Evolutionary conservation across 345 rosid genomes (phyloP).

Genomic region (Ceriops decandra): DNA sequence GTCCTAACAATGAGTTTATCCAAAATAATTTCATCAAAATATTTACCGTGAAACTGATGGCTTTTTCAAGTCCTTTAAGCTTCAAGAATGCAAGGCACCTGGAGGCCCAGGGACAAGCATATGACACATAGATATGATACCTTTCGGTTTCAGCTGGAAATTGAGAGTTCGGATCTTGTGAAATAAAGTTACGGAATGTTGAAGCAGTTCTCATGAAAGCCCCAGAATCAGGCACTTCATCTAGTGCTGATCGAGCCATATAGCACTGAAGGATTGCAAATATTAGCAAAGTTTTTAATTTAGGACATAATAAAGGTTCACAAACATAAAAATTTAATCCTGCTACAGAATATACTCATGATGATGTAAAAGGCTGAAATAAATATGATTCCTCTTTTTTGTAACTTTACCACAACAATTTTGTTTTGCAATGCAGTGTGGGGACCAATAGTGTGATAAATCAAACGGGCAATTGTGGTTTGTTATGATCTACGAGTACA

Average conservation of each 20-base stretch:
- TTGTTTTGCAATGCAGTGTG: no score
- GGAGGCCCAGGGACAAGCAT: conserved; percentile 98
- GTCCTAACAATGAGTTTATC: neutral
- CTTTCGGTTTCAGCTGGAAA: conserved; percentile 82
- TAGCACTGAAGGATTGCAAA: neutral
- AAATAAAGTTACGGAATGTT: conserved; percentile 69
- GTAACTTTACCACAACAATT: no score
- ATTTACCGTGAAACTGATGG: conserved; percentile 67
- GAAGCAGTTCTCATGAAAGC: conserved; percentile 78
- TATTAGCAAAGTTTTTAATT: no score
- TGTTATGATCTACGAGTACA: no score
- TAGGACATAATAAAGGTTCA: no score
- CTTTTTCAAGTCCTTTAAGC: conserved; percentile 78
- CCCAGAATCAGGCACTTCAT: conserved; percentile 71
- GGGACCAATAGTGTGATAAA: no score
- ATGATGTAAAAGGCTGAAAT: no score
- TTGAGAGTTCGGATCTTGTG: conserved; percentile 51
- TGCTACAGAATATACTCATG: no score
- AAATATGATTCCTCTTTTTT: no score
- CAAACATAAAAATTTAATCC: no score
- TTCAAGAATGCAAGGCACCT: conserved; percentile 78
- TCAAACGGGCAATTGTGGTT: no score
- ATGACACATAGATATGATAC: conserved; percentile 88
- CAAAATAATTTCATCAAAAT: neutral
- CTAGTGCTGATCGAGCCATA: conserved; percentile 80